Evolutionary conservation across 2,329 filamentous ascomycete species (phyloP).

Genomic region (Colletotrichum tanaceti): DNA sequence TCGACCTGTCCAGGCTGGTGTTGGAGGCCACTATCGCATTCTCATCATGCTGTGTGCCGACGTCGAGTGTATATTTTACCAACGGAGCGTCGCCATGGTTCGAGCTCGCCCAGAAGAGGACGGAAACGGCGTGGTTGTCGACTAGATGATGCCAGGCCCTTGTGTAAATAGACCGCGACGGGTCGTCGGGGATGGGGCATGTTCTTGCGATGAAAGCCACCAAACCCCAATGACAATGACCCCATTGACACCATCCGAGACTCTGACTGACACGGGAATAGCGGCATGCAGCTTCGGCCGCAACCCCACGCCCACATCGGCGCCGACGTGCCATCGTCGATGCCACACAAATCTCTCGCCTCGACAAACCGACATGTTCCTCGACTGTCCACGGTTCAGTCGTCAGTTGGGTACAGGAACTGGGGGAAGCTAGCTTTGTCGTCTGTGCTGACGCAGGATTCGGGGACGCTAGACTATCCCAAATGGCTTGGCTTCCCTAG

Average conservation of each 20-base stretch:
- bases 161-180: not conserved
- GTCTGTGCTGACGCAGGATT: not conserved
- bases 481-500: not conserved
- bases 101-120: not conserved
- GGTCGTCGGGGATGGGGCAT: not conserved
- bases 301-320: not conserved
- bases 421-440: not conserved
- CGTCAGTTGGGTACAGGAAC: not conserved
- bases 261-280: not conserved
- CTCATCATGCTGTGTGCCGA: not conserved
- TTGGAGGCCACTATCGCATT: not conserved
- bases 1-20: not conserved
- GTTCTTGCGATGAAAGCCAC: not conserved
- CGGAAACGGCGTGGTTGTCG: not conserved
- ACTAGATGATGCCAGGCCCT: not conserved
- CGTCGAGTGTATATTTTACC: not conserved
- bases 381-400: not conserved
- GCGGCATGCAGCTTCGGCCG: not conserved
- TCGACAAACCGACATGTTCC: not conserved
- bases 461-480: not conserved
- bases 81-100: not conserved
- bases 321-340: not conserved
- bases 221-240: too few species aligned
- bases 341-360: not conserved
- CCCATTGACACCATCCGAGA: not conserved